These are phyloP conservation scores for Echinosphaeria canescens DNA, from an alignment of 2,329 filamentous ascomycete genomes.

Conservation along the genomic window DNA sequence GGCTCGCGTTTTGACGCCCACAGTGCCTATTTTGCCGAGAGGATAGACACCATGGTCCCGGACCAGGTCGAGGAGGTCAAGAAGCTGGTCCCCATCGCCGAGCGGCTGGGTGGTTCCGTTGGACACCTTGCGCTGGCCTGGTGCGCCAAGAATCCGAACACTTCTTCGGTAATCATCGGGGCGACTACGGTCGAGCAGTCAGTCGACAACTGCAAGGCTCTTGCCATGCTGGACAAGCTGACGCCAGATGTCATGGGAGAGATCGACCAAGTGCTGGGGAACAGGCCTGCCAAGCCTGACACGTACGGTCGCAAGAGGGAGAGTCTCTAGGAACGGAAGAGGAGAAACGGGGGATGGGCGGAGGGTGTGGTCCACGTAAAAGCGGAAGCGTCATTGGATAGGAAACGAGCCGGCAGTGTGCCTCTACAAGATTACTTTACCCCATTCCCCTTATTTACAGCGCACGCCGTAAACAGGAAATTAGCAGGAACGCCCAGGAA, in stretches of 20 bases:
- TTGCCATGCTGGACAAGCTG: slow-evolving; percentile 28
- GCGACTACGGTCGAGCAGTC: slow-evolving; percentile 35
- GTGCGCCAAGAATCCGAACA: slow-evolving; percentile 36
- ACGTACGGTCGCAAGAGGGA: slow-evolving; percentile 7
- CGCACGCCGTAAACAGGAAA: no score
- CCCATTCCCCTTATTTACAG: no score
- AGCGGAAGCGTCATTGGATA: no score
- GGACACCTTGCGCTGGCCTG: slow-evolving; percentile 33
- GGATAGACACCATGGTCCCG: slow-evolving; percentile 21
- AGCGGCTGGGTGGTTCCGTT: slow-evolving; percentile 34
- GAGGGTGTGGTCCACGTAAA: no score
- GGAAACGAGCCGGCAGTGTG: no score
- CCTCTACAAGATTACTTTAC: no score
- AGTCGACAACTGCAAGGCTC: slow-evolving; percentile 31
- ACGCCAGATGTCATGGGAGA: slow-evolving; percentile 33
- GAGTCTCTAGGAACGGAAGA: slow-evolving; percentile 1
- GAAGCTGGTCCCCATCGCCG: slow-evolving; percentile 36
- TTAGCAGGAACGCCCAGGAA: no score
- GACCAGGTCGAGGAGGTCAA: slow-evolving; percentile 36
- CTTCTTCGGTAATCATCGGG: slow-evolving; percentile 37
- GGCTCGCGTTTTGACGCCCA: slow-evolving; percentile 36
- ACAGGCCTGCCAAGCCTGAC: slow-evolving; percentile 8
- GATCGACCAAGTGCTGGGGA: slow-evolving; percentile 22
- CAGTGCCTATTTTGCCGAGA: slow-evolving; percentile 27
- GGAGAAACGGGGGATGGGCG: no score